Conservation (phyloP, 2,329 filamentous ascomycete genomes). For the Colletotrichum eleusines region DNA sequence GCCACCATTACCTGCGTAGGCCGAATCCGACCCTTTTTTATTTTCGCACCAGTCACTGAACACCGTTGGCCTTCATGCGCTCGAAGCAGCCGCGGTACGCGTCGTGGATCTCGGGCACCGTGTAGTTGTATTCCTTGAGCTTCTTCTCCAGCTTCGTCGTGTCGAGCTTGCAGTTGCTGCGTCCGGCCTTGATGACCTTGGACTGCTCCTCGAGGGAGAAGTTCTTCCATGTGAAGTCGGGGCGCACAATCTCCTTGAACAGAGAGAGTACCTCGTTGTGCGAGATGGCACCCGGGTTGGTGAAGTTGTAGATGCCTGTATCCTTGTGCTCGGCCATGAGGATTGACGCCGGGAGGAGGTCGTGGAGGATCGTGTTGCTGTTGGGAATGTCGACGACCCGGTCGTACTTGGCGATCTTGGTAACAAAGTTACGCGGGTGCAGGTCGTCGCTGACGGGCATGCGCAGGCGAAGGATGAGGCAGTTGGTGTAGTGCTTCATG, state of each 20-base stretch:
- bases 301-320: slow-evolving; percentile 76
- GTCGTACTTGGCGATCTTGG: slow-evolving; percentile 75
- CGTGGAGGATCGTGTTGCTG: slow-evolving; percentile 74
- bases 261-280: slow-evolving; percentile 75
- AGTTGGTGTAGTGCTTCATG: slow-evolving; percentile 71
- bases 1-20: slow-evolving; percentile 10
- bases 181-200: slow-evolving; percentile 75
- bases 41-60: slow-evolving; percentile 55
- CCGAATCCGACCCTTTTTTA: slow-evolving; percentile 13
- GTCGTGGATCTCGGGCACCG: slow-evolving; percentile 71
- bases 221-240: slow-evolving; percentile 72
- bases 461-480: slow-evolving; percentile 73
- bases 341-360: slow-evolving; percentile 72
- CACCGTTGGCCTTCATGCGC: slow-evolving; percentile 69
- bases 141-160: slow-evolving; percentile 71
- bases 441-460: slow-evolving; percentile 79
- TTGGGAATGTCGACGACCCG: slow-evolving; percentile 76
- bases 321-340: slow-evolving; percentile 71
- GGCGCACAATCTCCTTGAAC: slow-evolving; percentile 73
- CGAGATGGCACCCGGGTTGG: slow-evolving; percentile 77
- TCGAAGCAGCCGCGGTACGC: slow-evolving; percentile 73
- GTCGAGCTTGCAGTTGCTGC: slow-evolving; percentile 75
- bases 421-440: slow-evolving; percentile 75
- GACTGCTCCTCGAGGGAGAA: slow-evolving; percentile 75
- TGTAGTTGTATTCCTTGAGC: slow-evolving; percentile 69